A percentile compares a stretch with the other conserved stretches of the same genome.
phyloP scores from a whole-genome alignment of 345 rosid genomes.

The Moricandia moricandioides region DNA sequence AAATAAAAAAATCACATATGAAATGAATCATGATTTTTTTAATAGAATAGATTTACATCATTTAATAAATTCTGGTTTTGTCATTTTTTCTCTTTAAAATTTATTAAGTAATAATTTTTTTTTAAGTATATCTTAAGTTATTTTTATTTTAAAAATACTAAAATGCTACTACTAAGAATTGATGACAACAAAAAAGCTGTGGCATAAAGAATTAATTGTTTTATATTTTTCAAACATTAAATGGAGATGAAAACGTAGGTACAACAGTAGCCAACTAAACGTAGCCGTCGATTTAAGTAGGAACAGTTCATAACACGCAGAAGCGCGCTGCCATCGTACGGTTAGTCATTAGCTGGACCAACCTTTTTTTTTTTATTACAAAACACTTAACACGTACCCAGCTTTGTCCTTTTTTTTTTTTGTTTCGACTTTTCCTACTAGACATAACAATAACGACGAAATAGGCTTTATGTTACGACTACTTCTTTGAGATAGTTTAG shows the following conservation, averaged over 20 bases:
- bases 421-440: neutral
- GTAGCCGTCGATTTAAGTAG: slow-evolving; percentile 34
- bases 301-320: slow-evolving; percentile 26
- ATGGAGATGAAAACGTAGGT: slow-evolving; percentile 21
- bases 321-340: slow-evolving; percentile 31
- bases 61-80: too few species aligned
- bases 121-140: too few species aligned
- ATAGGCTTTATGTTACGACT: slow-evolving; percentile 26
- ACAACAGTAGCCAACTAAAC: slow-evolving; percentile 27
- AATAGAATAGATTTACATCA: too few species aligned
- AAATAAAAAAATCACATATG: too few species aligned
- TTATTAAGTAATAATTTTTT: too few species aligned
- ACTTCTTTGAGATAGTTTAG: neutral
- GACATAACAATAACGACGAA: slow-evolving; percentile 28
- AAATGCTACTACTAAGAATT: neutral
- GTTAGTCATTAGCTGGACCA: slow-evolving; percentile 25
- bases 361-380: neutral
- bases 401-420: neutral
- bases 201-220: neutral
- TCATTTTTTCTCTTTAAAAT: too few species aligned
- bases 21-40: too few species aligned
- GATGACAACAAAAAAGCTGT: neutral
- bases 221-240: neutral
- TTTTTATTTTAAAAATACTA: neutral
- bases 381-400: slow-evolving; percentile 25